phyloP scores from a whole-genome alignment of 345 rosid species.

The Gynandropsis gynandra region DNA sequence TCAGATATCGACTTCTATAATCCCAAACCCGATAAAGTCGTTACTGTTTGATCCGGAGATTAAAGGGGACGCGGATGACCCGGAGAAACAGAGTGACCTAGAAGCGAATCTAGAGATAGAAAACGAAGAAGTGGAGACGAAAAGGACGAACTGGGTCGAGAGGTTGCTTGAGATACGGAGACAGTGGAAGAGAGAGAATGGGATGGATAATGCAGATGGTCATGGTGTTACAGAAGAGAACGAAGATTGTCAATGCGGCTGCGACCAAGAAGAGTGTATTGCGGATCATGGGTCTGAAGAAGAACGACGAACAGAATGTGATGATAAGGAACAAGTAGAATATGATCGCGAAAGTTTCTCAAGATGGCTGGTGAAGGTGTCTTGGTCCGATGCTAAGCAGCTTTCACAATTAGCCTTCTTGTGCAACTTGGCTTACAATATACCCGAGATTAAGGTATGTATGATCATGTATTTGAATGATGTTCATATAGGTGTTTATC shows the following conservation, averaged over 20 bases:
- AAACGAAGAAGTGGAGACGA: slow-evolving; percentile 27
- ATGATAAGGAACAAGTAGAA: slow-evolving; percentile 23
- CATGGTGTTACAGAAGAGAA: slow-evolving; percentile 20
- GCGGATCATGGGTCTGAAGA: slow-evolving; percentile 46
- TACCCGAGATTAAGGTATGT: slow-evolving; percentile 61
- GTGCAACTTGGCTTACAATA: slow-evolving; percentile 81
- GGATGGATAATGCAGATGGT: slow-evolving; percentile 20
- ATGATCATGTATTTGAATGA: too few relatives aligned
- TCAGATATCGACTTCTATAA: slow-evolving; percentile 46
- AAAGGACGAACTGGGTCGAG: slow-evolving; percentile 69
- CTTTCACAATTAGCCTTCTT: slow-evolving; percentile 77
- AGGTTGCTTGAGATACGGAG: slow-evolving; percentile 59
- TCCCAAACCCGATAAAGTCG: slow-evolving; percentile 45
- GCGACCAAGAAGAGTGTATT: slow-evolving; percentile 37
- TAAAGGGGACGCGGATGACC: slow-evolving; percentile 23
- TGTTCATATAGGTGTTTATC: too few relatives aligned
- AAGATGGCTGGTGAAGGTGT: slow-evolving; percentile 36
- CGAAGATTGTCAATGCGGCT: slow-evolving; percentile 27
- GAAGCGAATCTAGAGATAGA: slow-evolving; percentile 21
- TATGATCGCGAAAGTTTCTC: slow-evolving; percentile 50
- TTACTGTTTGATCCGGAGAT: slow-evolving; percentile 55
- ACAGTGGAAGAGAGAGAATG: slow-evolving; percentile 42
- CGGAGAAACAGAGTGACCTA: slow-evolving; percentile 15
- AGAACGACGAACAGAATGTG: slow-evolving; percentile 26
- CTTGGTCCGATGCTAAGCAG: slow-evolving; percentile 57